phyloP scores from a whole-genome alignment of 192 early-diverging fungal species.

The Coemansia aciculifera region DNA sequence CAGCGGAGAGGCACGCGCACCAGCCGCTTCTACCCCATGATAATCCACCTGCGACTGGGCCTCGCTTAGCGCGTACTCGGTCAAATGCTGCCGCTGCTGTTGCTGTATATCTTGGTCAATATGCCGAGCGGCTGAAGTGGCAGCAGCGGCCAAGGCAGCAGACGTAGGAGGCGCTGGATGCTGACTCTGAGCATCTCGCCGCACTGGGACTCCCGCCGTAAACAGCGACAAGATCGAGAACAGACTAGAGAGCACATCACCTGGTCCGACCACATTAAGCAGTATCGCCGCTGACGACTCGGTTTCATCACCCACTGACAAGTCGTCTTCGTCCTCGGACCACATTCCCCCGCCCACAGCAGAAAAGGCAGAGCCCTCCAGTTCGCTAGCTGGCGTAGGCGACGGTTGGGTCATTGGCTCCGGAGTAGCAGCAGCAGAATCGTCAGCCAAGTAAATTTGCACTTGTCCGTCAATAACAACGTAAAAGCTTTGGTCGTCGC shows the following conservation, averaged over 20 bases:
- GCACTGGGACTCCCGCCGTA: slow-evolving; percentile 69
- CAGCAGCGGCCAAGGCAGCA: not conserved
- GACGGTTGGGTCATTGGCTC: not conserved
- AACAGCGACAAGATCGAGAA: slow-evolving; percentile 92
- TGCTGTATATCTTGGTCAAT: slow-evolving; percentile 18
- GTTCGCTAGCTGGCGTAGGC: not conserved
- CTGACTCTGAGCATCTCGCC: slow-evolving; percentile 14
- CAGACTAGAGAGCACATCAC: slow-evolving; percentile 88
- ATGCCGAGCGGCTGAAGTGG: not conserved
- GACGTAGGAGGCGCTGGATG: not conserved
- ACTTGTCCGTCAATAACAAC: slow-evolving; percentile 95
- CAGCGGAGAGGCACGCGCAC: slow-evolving; percentile 8
- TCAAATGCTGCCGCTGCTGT: not conserved
- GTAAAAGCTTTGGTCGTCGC: slow-evolving; percentile 75
- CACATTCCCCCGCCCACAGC: slow-evolving; percentile 20
- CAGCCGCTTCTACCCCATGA: slow-evolving; percentile 4
- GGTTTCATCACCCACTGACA: not conserved
- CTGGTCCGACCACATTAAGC: slow-evolving; percentile 86
- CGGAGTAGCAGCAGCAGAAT: not conserved
- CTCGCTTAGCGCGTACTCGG: slow-evolving; percentile 8
- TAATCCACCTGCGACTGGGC: not conserved
- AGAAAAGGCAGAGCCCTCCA: slow-evolving; percentile 2
- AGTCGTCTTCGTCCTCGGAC: not conserved
- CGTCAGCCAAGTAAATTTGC: slow-evolving; percentile 74
- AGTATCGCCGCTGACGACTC: slow-evolving; percentile 61